Percentiles rank a stretch among this genome's conserved stretches.
phyloP scores from a whole-genome alignment of 2,329 filamentous ascomycete species.

The Incumbomyces lentus region DNA sequence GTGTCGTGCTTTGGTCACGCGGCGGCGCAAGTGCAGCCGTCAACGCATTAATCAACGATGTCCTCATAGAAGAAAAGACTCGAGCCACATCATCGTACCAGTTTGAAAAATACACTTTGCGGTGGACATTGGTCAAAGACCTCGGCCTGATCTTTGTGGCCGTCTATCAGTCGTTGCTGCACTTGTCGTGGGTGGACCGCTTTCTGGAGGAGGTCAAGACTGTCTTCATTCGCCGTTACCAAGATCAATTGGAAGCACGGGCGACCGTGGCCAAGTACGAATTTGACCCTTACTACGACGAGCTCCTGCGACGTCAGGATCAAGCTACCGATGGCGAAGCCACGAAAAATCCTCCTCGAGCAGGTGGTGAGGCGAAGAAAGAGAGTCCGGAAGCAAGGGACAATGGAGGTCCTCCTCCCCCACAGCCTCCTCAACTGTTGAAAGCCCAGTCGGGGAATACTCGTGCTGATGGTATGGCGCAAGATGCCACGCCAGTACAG shows the following conservation, averaged over 20 bases:
- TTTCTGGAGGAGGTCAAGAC: constrained; percentile 90
- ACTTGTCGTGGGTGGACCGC: constrained; percentile 94
- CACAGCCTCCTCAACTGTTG: constrained; percentile 42
- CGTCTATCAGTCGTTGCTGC: constrained; percentile 89
- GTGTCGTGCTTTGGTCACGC: constrained; percentile 93
- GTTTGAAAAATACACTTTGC: constrained; percentile 86
- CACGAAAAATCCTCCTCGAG: constrained; percentile 36
- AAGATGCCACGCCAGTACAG: constrained; percentile 58
- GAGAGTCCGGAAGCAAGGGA: constrained; percentile 39
- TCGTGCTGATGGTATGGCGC: constrained; percentile 38
- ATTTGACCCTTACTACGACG: constrained; percentile 91
- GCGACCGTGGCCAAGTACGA: constrained; percentile 69
- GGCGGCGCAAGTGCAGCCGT: constrained; percentile 74
- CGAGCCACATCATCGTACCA: constrained; percentile 67
- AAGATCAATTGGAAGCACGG: constrained; percentile 71
- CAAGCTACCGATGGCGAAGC: constrained; percentile 29
- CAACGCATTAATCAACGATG: constrained; percentile 89
- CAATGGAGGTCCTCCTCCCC: constrained; percentile 40
- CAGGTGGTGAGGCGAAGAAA: constrained; percentile 33
- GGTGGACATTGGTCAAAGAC: constrained; percentile 89
- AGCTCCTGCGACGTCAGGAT: constrained; percentile 76
- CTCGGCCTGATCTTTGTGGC: constrained; percentile 92
- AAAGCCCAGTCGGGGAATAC: constrained; percentile 40
- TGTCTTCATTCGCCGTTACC: constrained; percentile 84
- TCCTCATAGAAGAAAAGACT: constrained; percentile 90